Evolutionary conservation across 495 filamentous ascomycete species (phyloP).

Genomic region (Podospora sp.): DNA sequence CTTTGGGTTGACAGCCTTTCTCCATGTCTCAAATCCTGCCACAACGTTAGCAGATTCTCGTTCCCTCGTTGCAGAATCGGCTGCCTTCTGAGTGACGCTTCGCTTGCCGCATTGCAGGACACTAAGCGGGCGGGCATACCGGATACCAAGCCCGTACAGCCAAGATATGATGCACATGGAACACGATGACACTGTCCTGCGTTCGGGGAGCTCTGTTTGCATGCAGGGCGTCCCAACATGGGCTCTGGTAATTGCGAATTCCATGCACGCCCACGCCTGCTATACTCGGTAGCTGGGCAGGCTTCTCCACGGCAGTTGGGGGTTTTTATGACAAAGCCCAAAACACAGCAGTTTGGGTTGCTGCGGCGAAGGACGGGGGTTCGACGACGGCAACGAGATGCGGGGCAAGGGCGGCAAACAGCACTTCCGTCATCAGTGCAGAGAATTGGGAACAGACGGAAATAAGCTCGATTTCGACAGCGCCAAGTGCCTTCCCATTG

Average conservation of each 20-base stretch:
- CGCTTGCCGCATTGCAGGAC: conserved; percentile 23
- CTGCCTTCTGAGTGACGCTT: conserved; percentile 6
- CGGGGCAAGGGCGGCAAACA: conserved; percentile 6
- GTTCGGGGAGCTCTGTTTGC: conserved; percentile 6
- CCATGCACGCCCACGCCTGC: conserved; percentile 32
- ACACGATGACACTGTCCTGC: conserved; percentile 26
- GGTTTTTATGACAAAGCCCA: conserved; percentile 32
- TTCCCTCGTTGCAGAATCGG: not conserved
- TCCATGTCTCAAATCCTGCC: not conserved
- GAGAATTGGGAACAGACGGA: not conserved
- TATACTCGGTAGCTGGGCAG: conserved; percentile 4
- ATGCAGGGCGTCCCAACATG: conserved; percentile 28
- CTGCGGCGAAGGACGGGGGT: conserved; percentile 8
- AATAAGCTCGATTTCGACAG: not conserved
- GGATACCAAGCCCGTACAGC: conserved; percentile 33
- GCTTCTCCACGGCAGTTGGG: conserved; percentile 29
- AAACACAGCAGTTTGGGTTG: conserved; percentile 3
- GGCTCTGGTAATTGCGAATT: conserved; percentile 25
- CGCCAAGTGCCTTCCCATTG: not conserved
- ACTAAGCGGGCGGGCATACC: conserved; percentile 25
- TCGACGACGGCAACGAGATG: conserved; percentile 1
- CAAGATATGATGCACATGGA: conserved; percentile 19
- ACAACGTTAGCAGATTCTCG: not conserved
- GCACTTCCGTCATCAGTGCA: not conserved
- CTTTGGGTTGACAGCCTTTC: not conserved